Base-by-base conservation (phyloP, 352 stramenopile species). In the Phytophthora colocasiae region DNA sequence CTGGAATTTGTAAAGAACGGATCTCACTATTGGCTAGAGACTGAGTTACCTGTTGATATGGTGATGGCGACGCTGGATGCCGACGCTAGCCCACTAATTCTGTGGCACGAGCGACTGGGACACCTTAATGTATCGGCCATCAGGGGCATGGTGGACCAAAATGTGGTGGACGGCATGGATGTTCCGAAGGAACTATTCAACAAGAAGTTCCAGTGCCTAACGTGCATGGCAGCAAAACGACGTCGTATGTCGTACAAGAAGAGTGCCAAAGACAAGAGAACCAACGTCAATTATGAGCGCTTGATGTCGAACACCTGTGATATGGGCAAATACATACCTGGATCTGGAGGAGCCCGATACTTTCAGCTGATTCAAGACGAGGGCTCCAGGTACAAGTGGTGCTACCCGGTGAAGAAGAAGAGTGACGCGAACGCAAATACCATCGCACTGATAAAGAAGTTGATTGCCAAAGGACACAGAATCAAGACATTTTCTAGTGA, bases 281-380 rank as follows among this genome's bases (percentile, higher is more conserved):
- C n/a, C 8, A 55, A 44, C 4, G 31, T 44, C 2, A 55, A 32
- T 5, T 55, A 55, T 17, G 48, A 55, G 19, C 6, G 31, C 8
- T 12, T 19, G 9, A 43, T 32, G 48, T 55, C 48, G 9, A 17
- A 44, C 9, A 15, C 11, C 0, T 44, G 48, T 4, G 48, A 55
- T 4, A 55, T 55, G 29, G 31, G 48, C 8, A 43, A 44, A 4
- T 44, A 17, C 3, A 4, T 55, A 10, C 48, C 48, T 14, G 10
- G 48, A 3, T 7, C 3, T 32, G 41, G 41, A 12, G 6, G 31
- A n/a, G 5, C 36, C 24, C 11, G 10, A 8, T 61, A 67, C 10
- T 69, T 69, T 7, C 53, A 64, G 29, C 11, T 64, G 2, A 58
- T 64, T 9, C 38, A 64, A 22, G 52, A 55, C 7, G 53, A 69